Evolutionary conservation across 2,329 filamentous ascomycete species (phyloP).

Genomic region (Beauveria asiatica): DNA sequence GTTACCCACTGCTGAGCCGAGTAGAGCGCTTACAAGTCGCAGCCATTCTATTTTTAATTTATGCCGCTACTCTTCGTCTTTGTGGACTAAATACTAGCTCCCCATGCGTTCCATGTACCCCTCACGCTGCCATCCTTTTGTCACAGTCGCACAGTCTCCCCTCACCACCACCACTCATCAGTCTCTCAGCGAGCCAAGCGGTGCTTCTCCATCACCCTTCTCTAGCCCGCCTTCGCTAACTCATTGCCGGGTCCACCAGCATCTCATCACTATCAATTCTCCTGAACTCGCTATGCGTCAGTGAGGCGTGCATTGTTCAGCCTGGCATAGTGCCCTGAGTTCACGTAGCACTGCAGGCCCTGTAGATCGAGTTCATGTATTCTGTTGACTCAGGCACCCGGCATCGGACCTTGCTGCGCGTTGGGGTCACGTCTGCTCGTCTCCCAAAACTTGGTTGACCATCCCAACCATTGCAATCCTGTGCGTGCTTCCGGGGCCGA

Average conservation of each 20-base stretch:
- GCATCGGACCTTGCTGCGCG: background rate
- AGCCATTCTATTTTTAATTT: constrained; percentile 28
- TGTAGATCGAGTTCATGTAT: background rate
- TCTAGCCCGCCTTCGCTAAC: background rate
- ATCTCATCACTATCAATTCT: background rate
- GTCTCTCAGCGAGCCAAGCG: background rate
- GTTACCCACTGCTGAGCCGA: background rate
- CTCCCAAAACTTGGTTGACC: background rate
- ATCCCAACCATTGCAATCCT: background rate
- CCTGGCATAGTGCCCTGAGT: too few relatives aligned
- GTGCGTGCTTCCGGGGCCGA: background rate
- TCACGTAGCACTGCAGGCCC: background rate
- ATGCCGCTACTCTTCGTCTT: constrained; percentile 17
- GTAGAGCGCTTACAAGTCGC: constrained; percentile 13
- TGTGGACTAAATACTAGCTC: constrained; percentile 12
- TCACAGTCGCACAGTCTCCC: background rate
- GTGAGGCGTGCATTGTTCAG: background rate
- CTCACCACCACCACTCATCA: background rate
- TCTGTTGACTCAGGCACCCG: background rate
- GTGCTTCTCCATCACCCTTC: too few relatives aligned
- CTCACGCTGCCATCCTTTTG: background rate
- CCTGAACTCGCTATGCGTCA: background rate
- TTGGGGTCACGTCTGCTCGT: background rate
- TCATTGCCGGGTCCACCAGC: background rate
- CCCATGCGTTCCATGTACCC: background rate